A percentile compares a stretch with the other conserved stretches of the same genome.
Conservation (phyloP, 768 basidiomycete genomes). For the Pholiota conissans region DNA sequence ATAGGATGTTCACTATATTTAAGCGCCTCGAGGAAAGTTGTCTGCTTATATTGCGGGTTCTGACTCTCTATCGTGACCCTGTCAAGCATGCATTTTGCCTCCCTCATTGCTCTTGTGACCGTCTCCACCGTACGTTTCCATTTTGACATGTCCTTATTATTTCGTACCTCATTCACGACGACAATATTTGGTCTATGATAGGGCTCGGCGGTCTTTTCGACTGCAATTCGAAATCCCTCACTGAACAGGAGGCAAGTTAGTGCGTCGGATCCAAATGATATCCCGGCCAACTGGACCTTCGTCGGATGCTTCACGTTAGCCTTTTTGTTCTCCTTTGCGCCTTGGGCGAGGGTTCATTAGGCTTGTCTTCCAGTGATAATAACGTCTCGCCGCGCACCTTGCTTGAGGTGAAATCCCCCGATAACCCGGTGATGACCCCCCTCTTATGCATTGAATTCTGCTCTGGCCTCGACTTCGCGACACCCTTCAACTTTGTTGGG, state of each 20-base stretch:
- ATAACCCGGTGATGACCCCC: conserved; percentile 20
- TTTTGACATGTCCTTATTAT: too few relatives aligned
- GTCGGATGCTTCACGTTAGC: conserved; percentile 15
- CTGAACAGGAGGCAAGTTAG: not conserved
- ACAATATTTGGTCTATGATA: too few relatives aligned
- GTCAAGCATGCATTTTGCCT: too few relatives aligned
- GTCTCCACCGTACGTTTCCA: too few relatives aligned
- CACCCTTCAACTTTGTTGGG: conserved; percentile 18
- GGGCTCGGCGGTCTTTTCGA: too few relatives aligned
- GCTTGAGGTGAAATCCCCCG: conserved; percentile 10
- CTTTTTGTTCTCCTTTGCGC: not conserved
- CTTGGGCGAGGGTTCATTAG: not conserved
- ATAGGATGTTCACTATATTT: too few relatives aligned
- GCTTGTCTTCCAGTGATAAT: conserved; percentile 19
- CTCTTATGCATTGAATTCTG: conserved; percentile 22
- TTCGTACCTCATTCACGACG: too few relatives aligned
- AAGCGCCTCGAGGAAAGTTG: too few relatives aligned
- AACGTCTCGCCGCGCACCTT: conserved; percentile 15
- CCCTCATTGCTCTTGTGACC: too few relatives aligned
- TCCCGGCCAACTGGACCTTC: conserved; percentile 10
- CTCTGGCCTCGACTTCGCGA: conserved; percentile 12
- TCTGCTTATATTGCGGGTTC: too few relatives aligned
- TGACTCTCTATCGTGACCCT: too few relatives aligned
- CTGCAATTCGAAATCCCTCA: too few relatives aligned
- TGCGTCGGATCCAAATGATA: conserved; percentile 1